These are phyloP conservation scores for Geotrichum carabidarum DNA, from an alignment of 1,139 yeast species.

Conservation along the genomic window DNA sequence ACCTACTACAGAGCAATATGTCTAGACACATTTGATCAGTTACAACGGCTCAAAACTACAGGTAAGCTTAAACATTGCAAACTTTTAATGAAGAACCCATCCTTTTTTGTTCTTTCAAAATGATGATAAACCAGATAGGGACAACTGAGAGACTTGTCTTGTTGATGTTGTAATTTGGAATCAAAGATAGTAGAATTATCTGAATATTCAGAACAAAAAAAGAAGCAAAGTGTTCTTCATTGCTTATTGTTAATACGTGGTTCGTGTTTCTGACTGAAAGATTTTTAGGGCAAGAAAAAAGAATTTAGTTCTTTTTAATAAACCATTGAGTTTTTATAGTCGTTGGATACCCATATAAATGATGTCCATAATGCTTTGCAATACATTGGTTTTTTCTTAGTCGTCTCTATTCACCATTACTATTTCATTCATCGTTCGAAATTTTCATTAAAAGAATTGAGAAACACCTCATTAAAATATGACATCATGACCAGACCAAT, in stretches of 20 bases:
- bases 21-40: too few relatives aligned
- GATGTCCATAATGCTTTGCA: too few relatives aligned
- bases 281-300: background rate
- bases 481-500: background rate
- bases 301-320: background rate
- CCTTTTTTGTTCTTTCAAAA: background rate
- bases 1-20: too few relatives aligned
- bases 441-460: background rate
- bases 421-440: too few relatives aligned
- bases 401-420: too few relatives aligned
- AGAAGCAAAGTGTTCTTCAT: background rate
- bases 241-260: background rate
- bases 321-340: background rate
- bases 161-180: slow-evolving; percentile 17
- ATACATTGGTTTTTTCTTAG: too few relatives aligned
- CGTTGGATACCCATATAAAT: too few relatives aligned
- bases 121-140: slow-evolving; percentile 19
- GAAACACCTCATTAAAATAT: background rate
- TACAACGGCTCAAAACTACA: too few relatives aligned
- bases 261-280: too few relatives aligned
- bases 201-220: background rate
- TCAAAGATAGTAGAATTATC: slow-evolving; percentile 14
- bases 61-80: too few relatives aligned
- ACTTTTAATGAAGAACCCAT: too few relatives aligned
- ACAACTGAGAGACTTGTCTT: slow-evolving; percentile 13